phyloP scores from a whole-genome alignment of 2,329 filamentous ascomycete species.

The Diaporthe vexans region DNA sequence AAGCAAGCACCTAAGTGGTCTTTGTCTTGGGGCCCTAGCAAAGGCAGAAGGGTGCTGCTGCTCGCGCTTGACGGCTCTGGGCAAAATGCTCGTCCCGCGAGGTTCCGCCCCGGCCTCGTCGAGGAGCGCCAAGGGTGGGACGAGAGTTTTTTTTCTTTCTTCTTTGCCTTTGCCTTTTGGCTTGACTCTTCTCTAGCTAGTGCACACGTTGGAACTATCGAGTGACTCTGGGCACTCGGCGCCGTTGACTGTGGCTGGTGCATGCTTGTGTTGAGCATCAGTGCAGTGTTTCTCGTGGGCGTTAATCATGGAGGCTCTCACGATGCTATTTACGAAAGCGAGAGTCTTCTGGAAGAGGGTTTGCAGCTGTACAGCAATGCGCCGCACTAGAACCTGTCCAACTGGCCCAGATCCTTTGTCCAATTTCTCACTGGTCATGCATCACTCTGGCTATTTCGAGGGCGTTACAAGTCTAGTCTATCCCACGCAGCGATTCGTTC shows the following conservation, averaged over 20 bases:
- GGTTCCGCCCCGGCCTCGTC: slow-evolving; percentile 25
- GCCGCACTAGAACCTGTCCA: background rate
- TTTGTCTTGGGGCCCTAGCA: background rate
- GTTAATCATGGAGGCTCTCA: background rate
- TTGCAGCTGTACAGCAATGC: background rate
- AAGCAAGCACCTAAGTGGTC: background rate
- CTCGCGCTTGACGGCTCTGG: background rate
- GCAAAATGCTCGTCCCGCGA: slow-evolving; percentile 34
- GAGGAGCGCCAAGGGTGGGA: slow-evolving; percentile 31
- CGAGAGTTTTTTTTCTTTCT: slow-evolving; percentile 13
- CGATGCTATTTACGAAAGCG: background rate
- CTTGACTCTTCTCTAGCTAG: background rate
- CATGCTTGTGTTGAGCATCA: background rate
- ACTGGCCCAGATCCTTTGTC: background rate
- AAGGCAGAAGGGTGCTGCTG: background rate
- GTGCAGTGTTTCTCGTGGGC: background rate
- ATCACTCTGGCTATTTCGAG: background rate
- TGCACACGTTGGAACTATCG: background rate
- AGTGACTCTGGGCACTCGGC: background rate
- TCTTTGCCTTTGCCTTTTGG: too few species aligned
- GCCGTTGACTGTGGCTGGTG: background rate
- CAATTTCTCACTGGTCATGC: background rate
- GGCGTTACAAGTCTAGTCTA: background rate
- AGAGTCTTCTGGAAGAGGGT: background rate
- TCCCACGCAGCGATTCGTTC: background rate